These are phyloP conservation scores for Zangia roseola DNA, from an alignment of 768 basidiomycete genomes.

Conservation along the genomic window DNA sequence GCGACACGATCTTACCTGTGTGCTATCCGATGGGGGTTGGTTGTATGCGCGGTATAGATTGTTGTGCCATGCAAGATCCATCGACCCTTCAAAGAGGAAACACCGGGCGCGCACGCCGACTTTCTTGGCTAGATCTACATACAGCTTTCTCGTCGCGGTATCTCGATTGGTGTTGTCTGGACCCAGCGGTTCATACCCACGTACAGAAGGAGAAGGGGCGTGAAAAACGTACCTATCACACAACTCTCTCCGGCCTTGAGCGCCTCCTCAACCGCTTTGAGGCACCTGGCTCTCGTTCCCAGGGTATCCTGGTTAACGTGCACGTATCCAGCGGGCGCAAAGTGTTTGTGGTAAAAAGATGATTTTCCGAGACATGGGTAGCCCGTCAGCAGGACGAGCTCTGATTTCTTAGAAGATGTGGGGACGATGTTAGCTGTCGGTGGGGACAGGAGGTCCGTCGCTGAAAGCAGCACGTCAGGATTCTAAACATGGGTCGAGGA, in stretches of 20 bases:
- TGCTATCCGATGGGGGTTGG: constrained; percentile 40
- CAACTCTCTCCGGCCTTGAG: constrained; percentile 59
- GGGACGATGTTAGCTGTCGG: constrained; percentile 17
- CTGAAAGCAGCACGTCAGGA: constrained; percentile 3
- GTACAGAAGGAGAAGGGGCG: not conserved
- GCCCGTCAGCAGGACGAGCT: constrained; percentile 64
- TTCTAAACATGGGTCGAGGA: not conserved
- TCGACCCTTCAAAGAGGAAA: constrained; percentile 69
- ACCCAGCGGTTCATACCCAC: not conserved
- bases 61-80: constrained; percentile 92
- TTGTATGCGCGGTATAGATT: constrained; percentile 83
- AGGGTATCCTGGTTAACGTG: constrained; percentile 89
- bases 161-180: constrained; percentile 94
- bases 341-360: constrained; percentile 70
- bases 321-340: constrained; percentile 63
- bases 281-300: constrained; percentile 70
- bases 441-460: constrained; percentile 41
- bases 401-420: constrained; percentile 18
- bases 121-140: constrained; percentile 65
- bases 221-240: constrained; percentile 68
- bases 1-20: constrained; percentile 7
- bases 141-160: constrained; percentile 60
- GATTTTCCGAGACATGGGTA: constrained; percentile 76
- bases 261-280: constrained; percentile 58
- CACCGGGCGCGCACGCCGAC: constrained; percentile 59